Percentiles rank a stretch among this genome's conserved stretches.
These are phyloP conservation scores for Botryotinia calthae DNA, from an alignment of 2,329 filamentous ascomycete species.

Conservation along the genomic window DNA sequence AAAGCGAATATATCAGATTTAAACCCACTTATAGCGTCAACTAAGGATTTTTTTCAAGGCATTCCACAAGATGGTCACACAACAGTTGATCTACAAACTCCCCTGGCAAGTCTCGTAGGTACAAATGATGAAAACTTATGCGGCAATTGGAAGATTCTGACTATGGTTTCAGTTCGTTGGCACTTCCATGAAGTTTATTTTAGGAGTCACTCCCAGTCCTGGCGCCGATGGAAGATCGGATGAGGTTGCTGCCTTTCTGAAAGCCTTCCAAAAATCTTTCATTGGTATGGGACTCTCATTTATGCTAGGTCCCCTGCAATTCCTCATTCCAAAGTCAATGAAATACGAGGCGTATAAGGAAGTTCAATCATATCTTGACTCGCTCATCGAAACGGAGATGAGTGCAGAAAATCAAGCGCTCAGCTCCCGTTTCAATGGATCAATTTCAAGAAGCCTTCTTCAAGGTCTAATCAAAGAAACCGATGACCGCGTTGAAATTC, in stretches of 20 bases:
- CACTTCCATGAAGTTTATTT: slow-evolving; percentile 5
- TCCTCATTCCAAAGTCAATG: neutral
- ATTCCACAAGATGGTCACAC: neutral
- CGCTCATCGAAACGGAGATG: neutral
- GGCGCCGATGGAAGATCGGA: neutral
- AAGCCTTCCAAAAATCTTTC: slow-evolving; percentile 2
- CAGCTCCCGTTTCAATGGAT: neutral
- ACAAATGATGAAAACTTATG: neutral
- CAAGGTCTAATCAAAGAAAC: slow-evolving; percentile 5
- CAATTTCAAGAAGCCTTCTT: neutral
- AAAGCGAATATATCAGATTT: slow-evolving; percentile 12
- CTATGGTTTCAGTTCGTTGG: neutral
- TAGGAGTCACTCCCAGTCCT: neutral
- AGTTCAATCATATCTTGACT: slow-evolving; percentile 11
- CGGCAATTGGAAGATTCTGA: neutral
- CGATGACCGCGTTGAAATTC: slow-evolving; percentile 7
- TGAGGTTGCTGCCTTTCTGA: neutral
- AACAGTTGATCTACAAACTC: slow-evolving; percentile 2
- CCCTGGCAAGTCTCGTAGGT: slow-evolving; percentile 9
- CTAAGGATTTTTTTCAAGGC: neutral
- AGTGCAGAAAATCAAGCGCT: neutral
- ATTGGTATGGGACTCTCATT: slow-evolving; percentile 17
- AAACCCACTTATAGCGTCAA: neutral
- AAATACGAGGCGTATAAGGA: neutral
- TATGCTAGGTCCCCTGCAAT: slow-evolving; percentile 5